Base-by-base conservation (phyloP, 164 flowering plant genomes). In the Litsea cubeba region DNA sequence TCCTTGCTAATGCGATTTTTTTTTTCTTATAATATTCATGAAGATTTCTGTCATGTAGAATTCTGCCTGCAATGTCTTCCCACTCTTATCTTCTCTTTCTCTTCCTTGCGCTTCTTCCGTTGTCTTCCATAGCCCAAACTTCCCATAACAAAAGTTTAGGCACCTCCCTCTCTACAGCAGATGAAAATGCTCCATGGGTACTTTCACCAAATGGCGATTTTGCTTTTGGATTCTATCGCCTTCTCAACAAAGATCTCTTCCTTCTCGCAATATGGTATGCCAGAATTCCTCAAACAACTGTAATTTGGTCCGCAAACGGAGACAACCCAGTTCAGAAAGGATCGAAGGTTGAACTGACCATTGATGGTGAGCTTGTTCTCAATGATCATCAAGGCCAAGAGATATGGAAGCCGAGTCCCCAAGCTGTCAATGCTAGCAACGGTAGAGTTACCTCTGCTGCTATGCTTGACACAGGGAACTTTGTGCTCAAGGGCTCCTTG, bases 221-320 rank as follows among this genome's bases (percentile, higher is more conserved):
- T 57, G 82, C 85, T 40, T 82, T 82, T 8, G 87, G 87, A 4
- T 84, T 84, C 74, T 69, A 62, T 6, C 65, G 74, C 50, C 69
- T 71, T 4, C 50, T 68, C 1, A 74, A 28, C 20, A 64, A 12
- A 1, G 60, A 62, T 3, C 11, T 23, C 40, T 71, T 71, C 35
- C 65, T 82, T 7, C 71, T 84, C 5, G 82, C 83, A 46, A 79
- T 77, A 30, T 83, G 85, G 85, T 85, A 81, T 35, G 57, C 82
- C 23, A 75, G 78, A 70, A 78, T 83, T 40, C 81, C 78, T 0
- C 79, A 80, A 22, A 80, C 65, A 25, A 82, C 84, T 15, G 68
- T 85, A 15, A 75, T 83, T 28, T 85, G 88, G 88, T 80, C 81
- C 5, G 83, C 86, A 66, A 66, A 74, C 26, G 58, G 70, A 26